Conservation (phyloP, 176 grass and related monocot genomes). For the Chloris gayana region DNA sequence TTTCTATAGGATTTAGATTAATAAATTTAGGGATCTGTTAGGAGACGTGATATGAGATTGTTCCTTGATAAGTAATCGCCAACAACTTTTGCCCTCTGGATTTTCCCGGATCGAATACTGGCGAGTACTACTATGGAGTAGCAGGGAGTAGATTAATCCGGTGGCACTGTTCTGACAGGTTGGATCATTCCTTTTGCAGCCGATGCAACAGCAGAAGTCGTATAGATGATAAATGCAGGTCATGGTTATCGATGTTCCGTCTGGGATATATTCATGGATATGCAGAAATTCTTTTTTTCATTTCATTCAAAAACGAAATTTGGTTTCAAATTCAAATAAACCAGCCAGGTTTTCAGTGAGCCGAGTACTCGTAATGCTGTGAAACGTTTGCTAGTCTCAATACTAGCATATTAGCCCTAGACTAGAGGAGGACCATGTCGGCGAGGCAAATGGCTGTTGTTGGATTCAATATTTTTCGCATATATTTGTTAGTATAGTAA, state of each 20-base stretch:
- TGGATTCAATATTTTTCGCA: neutral
- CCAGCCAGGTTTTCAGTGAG: neutral
- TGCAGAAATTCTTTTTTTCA: too few relatives aligned
- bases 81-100: slow-evolving; percentile 18
- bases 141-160: slow-evolving; percentile 30
- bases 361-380: neutral
- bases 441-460: neutral
- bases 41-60: slow-evolving; percentile 1
- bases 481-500: neutral
- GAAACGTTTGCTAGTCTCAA: neutral
- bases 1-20: neutral
- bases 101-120: slow-evolving; percentile 22
- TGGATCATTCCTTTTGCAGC: slow-evolving; percentile 43
- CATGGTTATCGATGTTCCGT: neutral
- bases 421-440: neutral
- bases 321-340: too few relatives aligned
- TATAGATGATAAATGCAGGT: neutral
- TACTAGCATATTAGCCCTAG: neutral
- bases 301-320: neutral
- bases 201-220: neutral
- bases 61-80: neutral
- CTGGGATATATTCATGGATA: too few relatives aligned
- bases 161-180: slow-evolving; percentile 9
- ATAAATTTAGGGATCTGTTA: neutral
- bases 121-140: neutral